Base-by-base conservation (phyloP, 768 basidiomycete species). In the Boletus speciosus region DNA sequence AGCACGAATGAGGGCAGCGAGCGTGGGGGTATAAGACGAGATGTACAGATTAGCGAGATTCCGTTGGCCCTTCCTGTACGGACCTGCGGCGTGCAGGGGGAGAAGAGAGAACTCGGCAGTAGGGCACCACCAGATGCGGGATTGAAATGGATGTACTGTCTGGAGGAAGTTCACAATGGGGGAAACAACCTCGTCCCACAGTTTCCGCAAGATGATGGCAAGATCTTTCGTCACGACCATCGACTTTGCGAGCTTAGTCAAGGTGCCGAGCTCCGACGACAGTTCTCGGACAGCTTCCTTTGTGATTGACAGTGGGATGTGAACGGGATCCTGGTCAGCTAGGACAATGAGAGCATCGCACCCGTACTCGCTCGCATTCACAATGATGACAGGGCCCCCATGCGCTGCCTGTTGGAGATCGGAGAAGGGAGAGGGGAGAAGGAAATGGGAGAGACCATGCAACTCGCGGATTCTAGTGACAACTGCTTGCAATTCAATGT, bases 21-120 rank as follows among this genome's bases (percentile, higher is more conserved):
- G 16, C 1, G 51, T 60, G 0, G 61, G 50, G 4, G 61, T 62
- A 12, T 62, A 59, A n/a, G 61, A 62, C 11, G 61, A 59, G 32
- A 56, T 44, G 19, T 60, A 59, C 4, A 52, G 35, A 11, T 40
- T 54, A 40, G 57, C 47, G 51, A 60, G 46, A 49, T 29, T 46
- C 7, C 25, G 31, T 27, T 23, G 40, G 6, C 23, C 40, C 6
- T 23, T 25, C 23, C 40, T 23, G 14, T 23, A 41, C 14, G 40
- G 40, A 14, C 21, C 40, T 2, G 40, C 21, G 7, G 40, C 40
- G 2, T 41, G 40, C 3, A 41, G 7, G 7, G 40, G 23, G 7
- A 41, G 40, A 14, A 8, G 21, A 7, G 40, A 41, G 14, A 41
- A 41, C 23, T 23, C 41, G 41, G 41, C 41, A 5, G 41, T 42